phyloP scores from a whole-genome alignment of 257 asterid species.

The Hygrophila difformis region DNA sequence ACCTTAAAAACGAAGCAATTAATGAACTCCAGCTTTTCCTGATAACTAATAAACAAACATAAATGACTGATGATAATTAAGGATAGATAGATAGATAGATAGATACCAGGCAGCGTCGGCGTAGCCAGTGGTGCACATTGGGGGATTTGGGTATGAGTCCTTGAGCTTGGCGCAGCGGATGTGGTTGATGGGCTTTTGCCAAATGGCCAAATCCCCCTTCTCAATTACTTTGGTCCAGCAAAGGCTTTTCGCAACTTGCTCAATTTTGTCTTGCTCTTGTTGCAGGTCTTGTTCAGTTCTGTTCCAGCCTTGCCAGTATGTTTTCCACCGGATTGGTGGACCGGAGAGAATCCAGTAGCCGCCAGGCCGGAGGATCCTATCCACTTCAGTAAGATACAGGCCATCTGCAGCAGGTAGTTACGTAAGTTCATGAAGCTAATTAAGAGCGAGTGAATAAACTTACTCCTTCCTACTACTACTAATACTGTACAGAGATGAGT shows the following conservation, averaged over 20 bases:
- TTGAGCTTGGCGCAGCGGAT: conserved; percentile 39
- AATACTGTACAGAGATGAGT: too few species aligned
- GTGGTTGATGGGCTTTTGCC: conserved; percentile 87
- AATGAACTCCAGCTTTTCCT: background rate
- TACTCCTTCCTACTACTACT: too few species aligned
- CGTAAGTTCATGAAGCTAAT: too few species aligned
- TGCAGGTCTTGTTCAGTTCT: conserved; percentile 72
- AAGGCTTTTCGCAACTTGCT: conserved; percentile 50
- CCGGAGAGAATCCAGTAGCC: conserved; percentile 95
- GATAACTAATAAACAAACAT: too few species aligned
- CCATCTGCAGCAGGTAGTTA: conserved; percentile 85
- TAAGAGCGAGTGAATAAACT: too few species aligned
- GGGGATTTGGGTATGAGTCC: conserved; percentile 25
- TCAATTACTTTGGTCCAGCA: conserved; percentile 87
- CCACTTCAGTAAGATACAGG: conserved; percentile 71
- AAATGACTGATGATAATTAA: background rate
- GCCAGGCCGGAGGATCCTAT: conserved; percentile 80
- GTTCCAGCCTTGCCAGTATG: conserved; percentile 93
- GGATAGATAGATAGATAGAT: conserved; percentile 11
- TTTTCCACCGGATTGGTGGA: conserved; percentile 84
- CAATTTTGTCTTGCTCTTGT: conserved; percentile 82
- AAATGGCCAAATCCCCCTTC: conserved; percentile 66
- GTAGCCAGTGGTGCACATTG: conserved; percentile 49
- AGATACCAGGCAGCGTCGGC: conserved; percentile 64
- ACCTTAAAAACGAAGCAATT: conserved; percentile 38